These are phyloP conservation scores for Sextonia rubra DNA, from an alignment of 164 flowering plant species.

Conservation along the genomic window DNA sequence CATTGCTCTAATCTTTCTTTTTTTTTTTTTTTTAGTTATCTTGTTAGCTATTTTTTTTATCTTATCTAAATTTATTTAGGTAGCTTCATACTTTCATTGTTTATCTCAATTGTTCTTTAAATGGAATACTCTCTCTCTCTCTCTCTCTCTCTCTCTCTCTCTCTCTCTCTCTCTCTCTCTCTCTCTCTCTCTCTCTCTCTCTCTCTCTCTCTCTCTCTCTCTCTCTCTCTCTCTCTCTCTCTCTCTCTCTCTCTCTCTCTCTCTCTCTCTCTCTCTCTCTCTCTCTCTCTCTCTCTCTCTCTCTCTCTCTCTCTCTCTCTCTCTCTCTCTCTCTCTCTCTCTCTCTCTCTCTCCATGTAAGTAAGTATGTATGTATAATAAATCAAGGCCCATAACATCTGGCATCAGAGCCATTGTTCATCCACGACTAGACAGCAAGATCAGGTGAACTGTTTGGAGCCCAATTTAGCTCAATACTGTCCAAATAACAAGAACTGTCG, in stretches of 20 bases:
- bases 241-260: not conserved
- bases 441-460: not conserved
- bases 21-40: no score
- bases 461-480: not conserved
- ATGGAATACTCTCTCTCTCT: no score
- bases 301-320: not conserved
- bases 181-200: not conserved
- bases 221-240: not conserved
- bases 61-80: no score
- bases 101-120: no score
- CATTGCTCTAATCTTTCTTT: no score
- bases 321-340: not conserved
- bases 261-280: not conserved
- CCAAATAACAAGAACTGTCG: not conserved
- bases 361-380: no score
- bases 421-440: not conserved
- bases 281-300: no score
- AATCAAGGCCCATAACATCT: not conserved
- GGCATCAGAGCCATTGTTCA: not conserved
- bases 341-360: not conserved
- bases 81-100: no score
- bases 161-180: no score
- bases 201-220: not conserved
- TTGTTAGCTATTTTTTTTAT: no score
- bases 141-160: no score